Evolutionary conservation across 306 rosid genomes (phyloP).

Genomic region (Dicorynia guianensis): DNA sequence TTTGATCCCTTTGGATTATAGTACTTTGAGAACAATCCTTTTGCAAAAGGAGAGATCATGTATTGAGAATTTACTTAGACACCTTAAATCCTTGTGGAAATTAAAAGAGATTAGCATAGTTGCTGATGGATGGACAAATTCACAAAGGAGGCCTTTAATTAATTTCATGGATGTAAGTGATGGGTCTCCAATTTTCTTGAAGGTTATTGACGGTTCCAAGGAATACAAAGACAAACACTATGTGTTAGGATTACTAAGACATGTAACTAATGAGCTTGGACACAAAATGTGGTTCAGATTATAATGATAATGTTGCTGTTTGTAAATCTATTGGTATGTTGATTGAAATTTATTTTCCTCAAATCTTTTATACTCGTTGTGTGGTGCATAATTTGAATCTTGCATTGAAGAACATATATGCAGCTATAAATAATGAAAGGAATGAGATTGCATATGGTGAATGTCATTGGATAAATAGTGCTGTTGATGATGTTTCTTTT

Average conservation of each 20-base stretch:
- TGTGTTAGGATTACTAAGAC: neutral
- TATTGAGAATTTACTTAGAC: conserved; percentile 5
- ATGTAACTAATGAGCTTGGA: neutral
- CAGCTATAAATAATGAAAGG: neutral
- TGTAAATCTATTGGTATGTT: no score
- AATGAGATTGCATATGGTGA: no score
- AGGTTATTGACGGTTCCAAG: conserved; percentile 6
- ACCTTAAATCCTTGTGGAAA: neutral
- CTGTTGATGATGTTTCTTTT: no score
- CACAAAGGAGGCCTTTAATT: no score
- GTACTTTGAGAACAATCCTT: no score
- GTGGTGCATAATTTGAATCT: neutral
- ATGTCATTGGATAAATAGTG: no score
- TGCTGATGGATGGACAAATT: no score
- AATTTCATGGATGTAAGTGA: neutral
- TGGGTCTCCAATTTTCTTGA: neutral
- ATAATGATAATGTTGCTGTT: no score
- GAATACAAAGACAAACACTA: conserved; percentile 11
- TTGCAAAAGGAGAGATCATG: neutral
- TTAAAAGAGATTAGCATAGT: no score
- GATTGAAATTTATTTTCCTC: neutral
- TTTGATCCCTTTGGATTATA: neutral
- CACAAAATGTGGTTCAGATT: no score
- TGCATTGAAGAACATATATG: neutral
- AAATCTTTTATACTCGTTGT: neutral